phyloP scores from a whole-genome alignment of 2,329 filamentous ascomycete species.

The Corniculantispora saksenae region DNA sequence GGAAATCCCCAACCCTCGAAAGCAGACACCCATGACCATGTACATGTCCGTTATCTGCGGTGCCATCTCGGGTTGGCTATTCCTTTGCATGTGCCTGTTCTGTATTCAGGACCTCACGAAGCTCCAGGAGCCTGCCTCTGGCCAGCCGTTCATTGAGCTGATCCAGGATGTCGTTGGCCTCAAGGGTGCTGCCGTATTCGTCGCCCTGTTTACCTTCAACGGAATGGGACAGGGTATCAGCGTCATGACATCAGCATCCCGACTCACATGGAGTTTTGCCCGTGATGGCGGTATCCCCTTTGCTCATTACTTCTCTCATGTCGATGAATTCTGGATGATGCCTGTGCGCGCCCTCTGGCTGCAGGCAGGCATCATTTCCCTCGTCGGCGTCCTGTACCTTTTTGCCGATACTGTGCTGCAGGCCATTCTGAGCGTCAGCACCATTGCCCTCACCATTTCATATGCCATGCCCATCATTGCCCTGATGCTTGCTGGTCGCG shows the following conservation, averaged over 20 bases:
- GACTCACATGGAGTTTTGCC: conserved; percentile 57
- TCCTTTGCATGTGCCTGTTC: conserved; percentile 54
- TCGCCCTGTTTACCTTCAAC: conserved; percentile 57
- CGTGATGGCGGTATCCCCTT: conserved; percentile 52
- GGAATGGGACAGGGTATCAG: conserved; percentile 55
- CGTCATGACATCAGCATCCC: conserved; percentile 51
- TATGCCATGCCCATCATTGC: conserved; percentile 50
- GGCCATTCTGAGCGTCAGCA: conserved; percentile 57
- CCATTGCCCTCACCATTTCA: conserved; percentile 55
- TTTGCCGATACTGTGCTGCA: conserved; percentile 55
- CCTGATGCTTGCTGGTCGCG: conserved; percentile 51
- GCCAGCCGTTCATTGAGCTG: conserved; percentile 52
- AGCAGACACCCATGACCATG: conserved; percentile 52
- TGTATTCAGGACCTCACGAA: conserved; percentile 48
- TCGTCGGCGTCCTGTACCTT: conserved; percentile 57
- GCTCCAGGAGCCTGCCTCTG: conserved; percentile 40
- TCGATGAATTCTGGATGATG: conserved; percentile 51
- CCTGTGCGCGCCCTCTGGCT: conserved; percentile 54
- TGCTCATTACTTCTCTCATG: conserved; percentile 44
- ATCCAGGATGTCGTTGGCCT: conserved; percentile 38
- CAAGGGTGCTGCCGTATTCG: conserved; percentile 43
- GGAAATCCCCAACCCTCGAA: conserved; percentile 54
- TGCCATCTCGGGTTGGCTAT: conserved; percentile 50
- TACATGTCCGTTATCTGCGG: conserved; percentile 53
- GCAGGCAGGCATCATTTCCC: conserved; percentile 44